Percentiles rank a stretch among this genome's conserved stretches.
Conservation (phyloP, 2,329 filamentous ascomycete genomes). For the Stemphylium vesicarium region DNA sequence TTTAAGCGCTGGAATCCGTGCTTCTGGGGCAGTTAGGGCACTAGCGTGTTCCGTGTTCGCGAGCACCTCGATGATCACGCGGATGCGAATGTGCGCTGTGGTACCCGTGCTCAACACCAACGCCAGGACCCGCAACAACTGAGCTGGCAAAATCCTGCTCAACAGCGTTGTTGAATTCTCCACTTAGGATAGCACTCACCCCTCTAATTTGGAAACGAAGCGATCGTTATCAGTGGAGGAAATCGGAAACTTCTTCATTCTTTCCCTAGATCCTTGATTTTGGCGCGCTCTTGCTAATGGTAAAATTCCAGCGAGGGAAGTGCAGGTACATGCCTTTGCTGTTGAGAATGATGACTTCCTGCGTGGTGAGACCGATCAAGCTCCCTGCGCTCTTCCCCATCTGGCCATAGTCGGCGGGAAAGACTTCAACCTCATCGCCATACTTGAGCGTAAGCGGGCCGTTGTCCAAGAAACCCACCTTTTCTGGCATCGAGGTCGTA, state of each 20-base stretch:
- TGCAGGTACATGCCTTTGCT: conserved; percentile 39
- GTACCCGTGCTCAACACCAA: too few relatives aligned
- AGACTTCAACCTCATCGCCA: conserved; percentile 60
- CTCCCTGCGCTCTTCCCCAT: conserved; percentile 36
- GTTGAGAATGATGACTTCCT: conserved; percentile 40
- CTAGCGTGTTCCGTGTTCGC: too few relatives aligned
- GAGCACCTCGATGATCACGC: too few relatives aligned
- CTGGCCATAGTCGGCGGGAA: conserved; percentile 41
- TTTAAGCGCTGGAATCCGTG: too few relatives aligned
- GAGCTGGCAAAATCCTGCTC: too few relatives aligned
- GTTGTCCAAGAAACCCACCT: conserved; percentile 54
- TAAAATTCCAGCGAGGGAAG: conserved; percentile 50
- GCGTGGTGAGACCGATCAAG: conserved; percentile 34
- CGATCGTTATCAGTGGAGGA: too few relatives aligned
- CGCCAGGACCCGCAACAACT: too few relatives aligned
- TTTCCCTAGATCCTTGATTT: not conserved
- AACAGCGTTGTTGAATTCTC: too few relatives aligned
- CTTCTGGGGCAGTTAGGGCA: too few relatives aligned
- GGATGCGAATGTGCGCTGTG: too few relatives aligned
- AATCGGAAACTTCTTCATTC: too few relatives aligned
- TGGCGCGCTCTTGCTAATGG: conserved; percentile 23
- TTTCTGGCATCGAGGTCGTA: conserved; percentile 52
- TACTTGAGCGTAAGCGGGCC: conserved; percentile 62
- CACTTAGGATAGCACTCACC: not conserved
- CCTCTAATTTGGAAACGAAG: not conserved